phyloP scores from a whole-genome alignment of 2,329 filamentous ascomycete species.

The Hypoxylon sp. region DNA sequence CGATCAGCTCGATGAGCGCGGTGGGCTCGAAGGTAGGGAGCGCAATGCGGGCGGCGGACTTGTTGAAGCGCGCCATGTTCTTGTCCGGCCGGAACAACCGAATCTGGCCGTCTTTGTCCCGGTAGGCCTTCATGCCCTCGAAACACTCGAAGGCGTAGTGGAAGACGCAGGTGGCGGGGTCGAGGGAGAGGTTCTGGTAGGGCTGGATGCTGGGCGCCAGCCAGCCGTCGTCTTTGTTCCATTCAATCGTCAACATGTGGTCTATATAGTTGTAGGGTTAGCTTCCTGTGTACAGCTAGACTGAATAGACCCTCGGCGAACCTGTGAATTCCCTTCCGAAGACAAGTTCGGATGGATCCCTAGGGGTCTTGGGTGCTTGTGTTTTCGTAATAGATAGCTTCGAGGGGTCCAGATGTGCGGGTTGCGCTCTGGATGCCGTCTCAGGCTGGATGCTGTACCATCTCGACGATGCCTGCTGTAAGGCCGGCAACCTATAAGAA shows the following conservation, averaged over 20 bases:
- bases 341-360: constrained; percentile 80
- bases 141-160: constrained; percentile 99
- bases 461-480: constrained; percentile 47
- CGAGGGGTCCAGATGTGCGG: constrained; percentile 77
- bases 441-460: constrained; percentile 63
- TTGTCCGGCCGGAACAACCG: constrained; percentile 92
- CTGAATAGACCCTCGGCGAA: constrained; percentile 49
- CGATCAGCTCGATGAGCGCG: constrained; percentile 81
- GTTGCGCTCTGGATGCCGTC: constrained; percentile 60
- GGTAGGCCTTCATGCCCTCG: constrained; percentile 99
- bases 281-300: background rate
- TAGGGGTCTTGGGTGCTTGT: constrained; percentile 75
- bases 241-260: constrained; percentile 96
- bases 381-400: constrained; percentile 80
- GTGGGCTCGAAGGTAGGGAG: constrained; percentile 83
- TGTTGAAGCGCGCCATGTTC: constrained; percentile 97
- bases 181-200: constrained; percentile 96
- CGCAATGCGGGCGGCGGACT: constrained; percentile 88
- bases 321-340: constrained; percentile 94
- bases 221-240: constrained; percentile 89
- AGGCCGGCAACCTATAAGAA: constrained; percentile 47
- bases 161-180: constrained; percentile 95
- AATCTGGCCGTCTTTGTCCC: constrained; percentile 79
- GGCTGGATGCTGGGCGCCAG: constrained; percentile 82
- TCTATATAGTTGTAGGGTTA: constrained; percentile 61